A percentile compares a stretch with the other conserved stretches of the same genome.
phyloP scores from a whole-genome alignment of 2,329 filamentous ascomycete species.

The Aspergillus aculeatinus region DNA sequence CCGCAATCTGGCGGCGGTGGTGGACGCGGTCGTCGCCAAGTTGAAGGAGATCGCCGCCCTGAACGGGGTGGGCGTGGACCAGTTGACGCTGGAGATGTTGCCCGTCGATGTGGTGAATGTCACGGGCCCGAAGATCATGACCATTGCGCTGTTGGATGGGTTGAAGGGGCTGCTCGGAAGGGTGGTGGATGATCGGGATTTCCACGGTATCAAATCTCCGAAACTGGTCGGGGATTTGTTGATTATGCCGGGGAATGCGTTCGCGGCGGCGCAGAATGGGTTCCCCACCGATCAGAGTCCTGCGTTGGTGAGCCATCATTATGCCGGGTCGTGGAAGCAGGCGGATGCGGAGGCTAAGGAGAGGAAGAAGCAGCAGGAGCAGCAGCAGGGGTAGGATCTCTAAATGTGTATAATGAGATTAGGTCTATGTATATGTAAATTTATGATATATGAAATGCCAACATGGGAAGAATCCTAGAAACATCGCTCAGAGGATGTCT shows the following conservation, averaged over 20 bases:
- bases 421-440: background rate
- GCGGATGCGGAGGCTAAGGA: constrained; percentile 19
- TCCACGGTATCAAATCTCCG: constrained; percentile 21
- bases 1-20: constrained; percentile 18
- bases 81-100: constrained; percentile 27
- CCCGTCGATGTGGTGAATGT: constrained; percentile 28
- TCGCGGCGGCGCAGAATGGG: constrained; percentile 26
- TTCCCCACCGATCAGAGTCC: constrained; percentile 16
- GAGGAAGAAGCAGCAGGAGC: constrained; percentile 13
- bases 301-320: constrained; percentile 18
- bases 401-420: background rate
- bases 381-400: background rate
- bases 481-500: no score
- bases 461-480: no score
- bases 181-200: constrained; percentile 24
- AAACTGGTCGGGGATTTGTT: constrained; percentile 28
- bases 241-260: constrained; percentile 26
- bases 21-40: constrained; percentile 20
- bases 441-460: no score
- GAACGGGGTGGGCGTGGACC: constrained; percentile 16
- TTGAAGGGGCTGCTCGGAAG: constrained; percentile 17
- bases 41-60: constrained; percentile 19
- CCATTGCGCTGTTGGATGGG: constrained; percentile 22
- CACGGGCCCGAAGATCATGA: constrained; percentile 31
- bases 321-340: constrained; percentile 22